Base-by-base conservation (phyloP, 805 yeast genomes). In the Metschnikowia peoriensis region DNA sequence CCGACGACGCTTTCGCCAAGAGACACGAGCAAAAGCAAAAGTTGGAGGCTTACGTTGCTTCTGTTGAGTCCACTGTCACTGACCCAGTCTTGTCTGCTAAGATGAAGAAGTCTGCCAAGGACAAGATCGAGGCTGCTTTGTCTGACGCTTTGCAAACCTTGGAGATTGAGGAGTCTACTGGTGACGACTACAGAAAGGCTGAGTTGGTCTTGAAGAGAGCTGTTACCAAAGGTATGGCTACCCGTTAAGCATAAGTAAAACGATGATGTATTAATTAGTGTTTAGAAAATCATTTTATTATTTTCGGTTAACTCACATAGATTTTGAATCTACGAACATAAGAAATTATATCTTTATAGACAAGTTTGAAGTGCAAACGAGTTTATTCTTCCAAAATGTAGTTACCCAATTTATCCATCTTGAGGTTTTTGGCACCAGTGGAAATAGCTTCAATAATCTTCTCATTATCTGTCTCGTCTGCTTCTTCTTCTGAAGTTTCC, bases 1-100 rank as follows among this genome's bases (percentile, higher is more conserved):
- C 96, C 68, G 99, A 93, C 79, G 97, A 93, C 75, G 97, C 96
- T 70, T 94, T 93, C 88, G 96, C 98, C 80, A 93, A 92, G 92
- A 88, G 88, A 77, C 97, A 93, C 83, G 98, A 94, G 85, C 94
- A 96, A 74, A 93, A 92, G 84, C 97, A 93, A 83, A 92, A 91
- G 84, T 88, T 93, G 76, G 99, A 93, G 85, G 90, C 97, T 69
- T 93, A 93, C 88, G 96, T 94, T 74, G 64, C 68, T 49, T 66
- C 90, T 58, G 90, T 89, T 53, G 90, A 94, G 83, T 81, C 94
- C 66, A 88, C 97, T 67, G 87, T 93, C 78, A 89, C 97, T 69
- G 99, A 94, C 87, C 98, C 97, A 78, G 92, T 90, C 78, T 85
- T 89, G 81, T 60, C 97, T 70, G 89, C 97, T 69, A 94, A 94